Conservation (phyloP, 441 rosid species). For the Populus trichocarpa region DNA sequence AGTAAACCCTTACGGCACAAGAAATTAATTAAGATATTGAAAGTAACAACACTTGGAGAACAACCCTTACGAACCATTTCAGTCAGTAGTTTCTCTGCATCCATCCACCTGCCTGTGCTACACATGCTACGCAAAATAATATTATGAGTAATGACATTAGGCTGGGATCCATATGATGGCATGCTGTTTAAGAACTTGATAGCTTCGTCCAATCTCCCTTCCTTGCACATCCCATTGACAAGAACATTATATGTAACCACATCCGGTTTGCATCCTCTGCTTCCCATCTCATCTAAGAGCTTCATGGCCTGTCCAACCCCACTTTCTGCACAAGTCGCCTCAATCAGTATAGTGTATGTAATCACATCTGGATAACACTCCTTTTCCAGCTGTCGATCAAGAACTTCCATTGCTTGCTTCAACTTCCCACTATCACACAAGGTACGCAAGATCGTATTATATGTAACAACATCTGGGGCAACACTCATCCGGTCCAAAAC, state of each 20-base stretch:
- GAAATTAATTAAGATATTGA: constrained; percentile 81
- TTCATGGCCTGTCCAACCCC: constrained; percentile 87
- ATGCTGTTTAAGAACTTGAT: too few relatives aligned
- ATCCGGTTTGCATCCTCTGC: constrained; percentile 75
- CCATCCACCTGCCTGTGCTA: constrained; percentile 85
- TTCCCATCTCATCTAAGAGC: constrained; percentile 86
- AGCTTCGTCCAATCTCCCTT: too few relatives aligned
- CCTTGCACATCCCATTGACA: constrained; percentile 16
- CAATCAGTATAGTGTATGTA: constrained; percentile 80
- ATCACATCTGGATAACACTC: constrained; percentile 75
- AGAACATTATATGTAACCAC: constrained; percentile 77
- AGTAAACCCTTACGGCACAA: constrained; percentile 75
- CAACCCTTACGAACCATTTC: constrained; percentile 77
- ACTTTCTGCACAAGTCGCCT: constrained; percentile 74
- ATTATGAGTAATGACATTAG: constrained; percentile 79
- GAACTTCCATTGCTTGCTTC: constrained; percentile 78
- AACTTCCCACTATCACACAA: constrained; percentile 72
- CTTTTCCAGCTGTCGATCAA: constrained; percentile 54
- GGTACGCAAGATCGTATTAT: constrained; percentile 69
- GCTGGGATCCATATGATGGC: constrained; percentile 57
- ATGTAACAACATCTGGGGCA: constrained; percentile 78
- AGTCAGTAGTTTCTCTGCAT: constrained; percentile 71
- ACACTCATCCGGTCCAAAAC: constrained; percentile 71
- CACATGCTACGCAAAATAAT: constrained; percentile 81
- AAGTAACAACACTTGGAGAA: constrained; percentile 78